Conservation (phyloP, 164 flowering plant species). For the Pachysandra terminalis region DNA sequence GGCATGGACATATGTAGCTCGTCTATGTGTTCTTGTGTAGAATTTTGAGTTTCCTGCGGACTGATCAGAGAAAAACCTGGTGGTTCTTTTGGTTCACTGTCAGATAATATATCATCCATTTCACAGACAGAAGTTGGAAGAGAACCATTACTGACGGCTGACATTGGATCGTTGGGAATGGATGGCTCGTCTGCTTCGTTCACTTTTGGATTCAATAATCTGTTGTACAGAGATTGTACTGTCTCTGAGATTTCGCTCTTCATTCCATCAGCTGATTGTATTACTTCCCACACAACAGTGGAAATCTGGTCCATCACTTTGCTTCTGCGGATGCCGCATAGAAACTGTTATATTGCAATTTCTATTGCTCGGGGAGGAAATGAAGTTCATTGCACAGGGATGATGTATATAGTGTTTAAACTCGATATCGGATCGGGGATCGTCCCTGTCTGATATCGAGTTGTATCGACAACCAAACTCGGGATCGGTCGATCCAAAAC, state of each 20-base stretch:
- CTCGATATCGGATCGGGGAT: too few relatives aligned
- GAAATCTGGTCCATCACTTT: conserved; percentile 63
- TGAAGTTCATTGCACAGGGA: not conserved
- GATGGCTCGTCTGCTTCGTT: conserved; percentile 32
- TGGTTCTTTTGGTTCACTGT: conserved; percentile 46
- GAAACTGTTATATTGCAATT: conserved; percentile 2
- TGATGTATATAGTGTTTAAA: too few relatives aligned
- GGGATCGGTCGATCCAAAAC: too few relatives aligned
- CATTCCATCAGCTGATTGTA: conserved; percentile 74
- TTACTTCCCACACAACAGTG: conserved; percentile 68
- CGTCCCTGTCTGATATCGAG: too few relatives aligned
- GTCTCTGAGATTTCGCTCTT: conserved; percentile 72
- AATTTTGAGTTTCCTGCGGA: conserved; percentile 18
- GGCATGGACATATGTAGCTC: conserved; percentile 14
- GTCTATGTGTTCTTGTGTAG: conserved; percentile 21
- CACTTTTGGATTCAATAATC: conserved; percentile 46
- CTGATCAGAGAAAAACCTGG: conserved; percentile 42
- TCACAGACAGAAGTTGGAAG: conserved; percentile 11
- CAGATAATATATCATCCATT: conserved; percentile 22
- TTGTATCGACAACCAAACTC: too few relatives aligned
- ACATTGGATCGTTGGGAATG: conserved; percentile 5
- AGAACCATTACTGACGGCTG: conserved; percentile 20
- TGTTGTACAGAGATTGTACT: conserved; percentile 69
- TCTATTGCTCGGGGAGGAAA: not conserved
- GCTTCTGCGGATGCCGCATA: conserved; percentile 33